Base-by-base conservation (phyloP, 352 stramenopile species). In the Phytophthora colocasiae region DNA sequence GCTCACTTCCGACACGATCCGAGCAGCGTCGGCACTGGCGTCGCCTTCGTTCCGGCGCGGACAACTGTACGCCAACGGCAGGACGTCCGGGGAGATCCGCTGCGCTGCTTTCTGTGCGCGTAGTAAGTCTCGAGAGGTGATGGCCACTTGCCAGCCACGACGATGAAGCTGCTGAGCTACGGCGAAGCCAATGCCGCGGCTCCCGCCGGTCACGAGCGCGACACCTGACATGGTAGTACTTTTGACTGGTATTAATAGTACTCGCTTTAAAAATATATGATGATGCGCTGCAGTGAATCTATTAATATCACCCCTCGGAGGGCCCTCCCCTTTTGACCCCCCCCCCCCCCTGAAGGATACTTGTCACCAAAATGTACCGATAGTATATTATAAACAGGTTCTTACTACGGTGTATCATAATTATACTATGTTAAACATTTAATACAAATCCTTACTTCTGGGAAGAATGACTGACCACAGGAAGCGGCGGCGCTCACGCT, bases 191-290 rank as follows among this genome's bases (percentile, higher is more conserved):
- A 95, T 95, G 66, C 87, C 87, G 29, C 83, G 75, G 53, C 85
- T 95, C 17, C 85, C 87, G 55, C 87, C 87, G 15, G 87, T 95
- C 65, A 95, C 85, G 24, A 95, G 74, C 47, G 81, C 87, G 50
- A 82, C 71, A 38, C 59, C 14, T 27, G 63, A 53, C 22, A 22
- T 22, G 19, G 19, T 19, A 19, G 19, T 19, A 19, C 19, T 19
- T 19, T 1, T 19, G 19, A 1, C 19, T 19, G 19, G 19, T 19
- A 19, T 19, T 19, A 19, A 19, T 19, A 19, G 19, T 19, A 19
- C 19, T 19, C 19, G 19, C 19, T 19, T 19, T 19, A 19, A 19
- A 19, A 19, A 19, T 19, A 19, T 19, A 19, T 19, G n/a, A n/a
- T n/a, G n/a, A n/a, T n/a, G n/a, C n/a, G n/a, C n/a, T n/a, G n/a